Conservation (phyloP, 768 basidiomycete genomes). For the Lentinula sp. region DNA sequence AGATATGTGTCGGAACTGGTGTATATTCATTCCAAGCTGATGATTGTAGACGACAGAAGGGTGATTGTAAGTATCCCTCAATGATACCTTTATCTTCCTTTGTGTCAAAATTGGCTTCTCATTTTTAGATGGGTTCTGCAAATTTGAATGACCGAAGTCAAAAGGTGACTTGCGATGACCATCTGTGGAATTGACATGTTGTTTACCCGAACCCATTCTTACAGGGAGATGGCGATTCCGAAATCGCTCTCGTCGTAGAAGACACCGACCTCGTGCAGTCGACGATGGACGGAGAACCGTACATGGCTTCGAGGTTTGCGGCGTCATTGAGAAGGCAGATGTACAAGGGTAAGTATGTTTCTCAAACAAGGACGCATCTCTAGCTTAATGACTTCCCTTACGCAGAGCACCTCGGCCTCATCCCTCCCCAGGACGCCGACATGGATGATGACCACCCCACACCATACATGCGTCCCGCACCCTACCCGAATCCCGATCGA, state of each 20-base stretch:
- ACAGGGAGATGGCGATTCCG: conserved; percentile 89
- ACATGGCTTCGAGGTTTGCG: conserved; percentile 75
- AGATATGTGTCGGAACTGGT: conserved; percentile 78
- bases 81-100: neutral
- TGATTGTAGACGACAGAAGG: conserved; percentile 90
- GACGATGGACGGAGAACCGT: conserved; percentile 73
- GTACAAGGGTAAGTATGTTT: conserved; percentile 56
- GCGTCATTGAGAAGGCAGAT: conserved; percentile 77
- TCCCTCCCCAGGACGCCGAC: conserved; percentile 59
- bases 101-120: neutral
- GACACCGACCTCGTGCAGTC: conserved; percentile 74
- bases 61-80: conserved; percentile 63
- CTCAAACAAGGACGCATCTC: conserved; percentile 4
- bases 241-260: conserved; percentile 90
- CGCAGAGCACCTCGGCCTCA: conserved; percentile 82
- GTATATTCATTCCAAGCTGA: conserved; percentile 85
- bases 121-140: conserved; percentile 81
- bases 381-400: neutral
- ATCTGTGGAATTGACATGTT: neutral
- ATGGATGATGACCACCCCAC: conserved; percentile 27
- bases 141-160: conserved; percentile 89
- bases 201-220: neutral
- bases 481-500: conserved; percentile 64
- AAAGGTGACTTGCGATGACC: conserved; percentile 34
- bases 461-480: conserved; percentile 78